Percentiles rank a stretch among this genome's conserved stretches.
Evolutionary conservation across 2,329 filamentous ascomycete species (phyloP).

Genomic region (Monilinia aucupariae): DNA sequence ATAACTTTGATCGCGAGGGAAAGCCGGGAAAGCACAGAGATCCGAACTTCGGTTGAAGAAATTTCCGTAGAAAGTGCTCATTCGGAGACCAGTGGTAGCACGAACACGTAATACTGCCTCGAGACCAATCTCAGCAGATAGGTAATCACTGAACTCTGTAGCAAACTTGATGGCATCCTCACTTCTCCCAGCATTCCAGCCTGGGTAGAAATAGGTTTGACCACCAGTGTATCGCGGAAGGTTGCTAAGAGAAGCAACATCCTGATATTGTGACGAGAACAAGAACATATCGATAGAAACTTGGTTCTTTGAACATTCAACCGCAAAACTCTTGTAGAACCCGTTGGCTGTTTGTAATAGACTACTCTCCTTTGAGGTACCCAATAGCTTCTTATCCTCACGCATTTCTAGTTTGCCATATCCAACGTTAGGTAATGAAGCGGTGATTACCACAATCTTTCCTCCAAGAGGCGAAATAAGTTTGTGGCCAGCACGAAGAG

Average conservation of each 20-base stretch:
- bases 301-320: slow-evolving; percentile 98
- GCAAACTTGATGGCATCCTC: slow-evolving; percentile 99
- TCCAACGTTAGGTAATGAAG: slow-evolving; percentile 84
- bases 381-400: slow-evolving; percentile 92
- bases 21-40: slow-evolving; percentile 94
- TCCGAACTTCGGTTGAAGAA: slow-evolving; percentile 99
- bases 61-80: slow-evolving; percentile 98
- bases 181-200: slow-evolving; percentile 84
- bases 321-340: slow-evolving; percentile 98
- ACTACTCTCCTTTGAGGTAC: slow-evolving; percentile 83
- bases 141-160: slow-evolving; percentile 89
- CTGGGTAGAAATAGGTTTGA: slow-evolving; percentile 97
- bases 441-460: slow-evolving; percentile 87
- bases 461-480: slow-evolving; percentile 90
- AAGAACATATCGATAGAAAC: slow-evolving; percentile 98
- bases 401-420: slow-evolving; percentile 86
- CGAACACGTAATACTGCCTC: slow-evolving; percentile 94
- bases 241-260: slow-evolving; percentile 93
- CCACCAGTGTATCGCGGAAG: slow-evolving; percentile 93
- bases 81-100: slow-evolving; percentile 87
- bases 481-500: slow-evolving; percentile 88
- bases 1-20: slow-evolving; percentile 94
- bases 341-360: slow-evolving; percentile 88
- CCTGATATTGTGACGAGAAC: slow-evolving; percentile 93
- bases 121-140: slow-evolving; percentile 93